A percentile compares a stretch with the other conserved stretches of the same genome.
Conservation (phyloP, 2,329 filamentous ascomycete genomes). For the Triangularia verruculosa region DNA sequence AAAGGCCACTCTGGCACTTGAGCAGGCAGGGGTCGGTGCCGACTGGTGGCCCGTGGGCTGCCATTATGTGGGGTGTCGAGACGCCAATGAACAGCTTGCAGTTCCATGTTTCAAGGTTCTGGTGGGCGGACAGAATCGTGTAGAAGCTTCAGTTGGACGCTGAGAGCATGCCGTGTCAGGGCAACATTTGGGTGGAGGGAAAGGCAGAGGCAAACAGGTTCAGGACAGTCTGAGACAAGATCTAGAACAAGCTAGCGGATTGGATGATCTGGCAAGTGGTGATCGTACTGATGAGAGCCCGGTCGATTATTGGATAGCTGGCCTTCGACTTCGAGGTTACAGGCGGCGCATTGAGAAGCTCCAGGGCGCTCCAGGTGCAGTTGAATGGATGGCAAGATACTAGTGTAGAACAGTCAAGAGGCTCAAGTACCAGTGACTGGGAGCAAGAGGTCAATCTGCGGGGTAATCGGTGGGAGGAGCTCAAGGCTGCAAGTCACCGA, state of each 20-base stretch:
- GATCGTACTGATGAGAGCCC: background rate
- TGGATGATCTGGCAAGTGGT: background rate
- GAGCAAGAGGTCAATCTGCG: background rate
- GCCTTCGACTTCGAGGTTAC: background rate
- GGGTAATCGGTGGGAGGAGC: conserved; percentile 1
- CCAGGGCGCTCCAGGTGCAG: background rate
- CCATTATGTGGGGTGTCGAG: conserved; percentile 6
- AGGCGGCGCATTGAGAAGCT: background rate
- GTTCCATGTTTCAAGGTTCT: background rate
- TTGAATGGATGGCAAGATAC: conserved; percentile 4
- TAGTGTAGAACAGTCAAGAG: background rate
- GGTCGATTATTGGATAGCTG: background rate
- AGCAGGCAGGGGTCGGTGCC: background rate
- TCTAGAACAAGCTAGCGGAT: background rate
- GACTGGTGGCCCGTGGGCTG: background rate
- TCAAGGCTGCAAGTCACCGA: conserved; percentile 17
- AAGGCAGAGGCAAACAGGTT: background rate
- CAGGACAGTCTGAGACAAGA: background rate
- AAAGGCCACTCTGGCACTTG: conserved; percentile 12
- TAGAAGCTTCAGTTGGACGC: background rate
- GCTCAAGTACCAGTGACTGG: conserved; percentile 5
- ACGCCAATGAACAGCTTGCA: background rate
- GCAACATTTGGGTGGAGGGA: background rate
- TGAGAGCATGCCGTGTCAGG: background rate
- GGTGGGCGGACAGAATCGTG: background rate